phyloP scores from a whole-genome alignment of 2,329 filamentous ascomycete genomes.

The Aspergillus sp. region DNA sequence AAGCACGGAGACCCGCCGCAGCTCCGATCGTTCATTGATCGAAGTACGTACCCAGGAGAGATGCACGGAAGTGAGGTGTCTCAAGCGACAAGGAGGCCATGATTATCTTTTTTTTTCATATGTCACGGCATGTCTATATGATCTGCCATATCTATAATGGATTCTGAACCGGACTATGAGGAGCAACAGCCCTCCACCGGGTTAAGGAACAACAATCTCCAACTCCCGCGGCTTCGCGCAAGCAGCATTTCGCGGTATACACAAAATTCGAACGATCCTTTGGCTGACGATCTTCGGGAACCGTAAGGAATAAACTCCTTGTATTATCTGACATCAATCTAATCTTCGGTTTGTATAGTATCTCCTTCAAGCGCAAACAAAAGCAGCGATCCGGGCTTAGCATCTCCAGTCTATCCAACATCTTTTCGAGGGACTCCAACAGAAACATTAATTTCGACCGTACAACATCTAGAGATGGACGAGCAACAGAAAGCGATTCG shows the following conservation, averaged over 20 bases:
- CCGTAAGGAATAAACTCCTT: constrained; percentile 30
- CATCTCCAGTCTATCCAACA: constrained; percentile 40
- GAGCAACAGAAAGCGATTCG: constrained; percentile 27
- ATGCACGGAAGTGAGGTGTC: not conserved
- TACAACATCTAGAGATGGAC: constrained; percentile 26
- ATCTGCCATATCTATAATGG: constrained; percentile 29
- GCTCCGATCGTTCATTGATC: constrained; percentile 19
- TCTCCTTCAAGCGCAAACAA: constrained; percentile 46
- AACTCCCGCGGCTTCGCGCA: constrained; percentile 19
- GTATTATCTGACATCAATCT: not conserved
- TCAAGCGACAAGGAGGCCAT: constrained; percentile 14
- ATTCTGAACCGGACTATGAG: constrained; percentile 18
- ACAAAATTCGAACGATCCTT: constrained; percentile 22
- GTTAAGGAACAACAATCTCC: constrained; percentile 12
- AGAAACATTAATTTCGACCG: constrained; percentile 21
- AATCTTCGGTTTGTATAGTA: constrained; percentile 22
- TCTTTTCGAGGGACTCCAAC: constrained; percentile 35
- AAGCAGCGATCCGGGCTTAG: constrained; percentile 41
- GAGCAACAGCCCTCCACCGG: constrained; percentile 17
- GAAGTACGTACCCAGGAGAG: not conserved
- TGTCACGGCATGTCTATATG: constrained; percentile 20
- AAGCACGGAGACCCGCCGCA: constrained; percentile 22
- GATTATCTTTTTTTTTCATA: constrained; percentile 8
- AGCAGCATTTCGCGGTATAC: constrained; percentile 22
- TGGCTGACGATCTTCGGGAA: constrained; percentile 33